phyloP scores from a whole-genome alignment of 192 early-diverging fungal genomes.

The Jimgerdemannia flammicorona region DNA sequence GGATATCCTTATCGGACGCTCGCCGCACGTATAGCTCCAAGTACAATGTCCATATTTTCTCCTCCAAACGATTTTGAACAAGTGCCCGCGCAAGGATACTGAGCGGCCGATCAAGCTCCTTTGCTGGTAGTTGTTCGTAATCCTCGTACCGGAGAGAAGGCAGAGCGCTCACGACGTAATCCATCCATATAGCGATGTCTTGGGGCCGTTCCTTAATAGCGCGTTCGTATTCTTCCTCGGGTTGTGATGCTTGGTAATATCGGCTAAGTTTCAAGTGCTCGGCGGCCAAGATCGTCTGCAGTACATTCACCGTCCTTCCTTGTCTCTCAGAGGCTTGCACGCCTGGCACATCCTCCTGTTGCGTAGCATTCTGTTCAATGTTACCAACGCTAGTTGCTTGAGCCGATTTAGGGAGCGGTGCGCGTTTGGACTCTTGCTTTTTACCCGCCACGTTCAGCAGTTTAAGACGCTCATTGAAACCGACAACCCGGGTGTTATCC shows the following conservation, averaged over 20 bases:
- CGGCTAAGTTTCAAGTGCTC: neutral
- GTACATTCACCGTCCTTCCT: neutral
- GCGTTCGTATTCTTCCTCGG: neutral
- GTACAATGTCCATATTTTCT: neutral
- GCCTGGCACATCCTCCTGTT: neutral
- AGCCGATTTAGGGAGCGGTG: neutral
- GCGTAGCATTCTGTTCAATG: neutral
- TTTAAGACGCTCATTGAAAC: neutral
- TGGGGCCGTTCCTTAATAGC: neutral
- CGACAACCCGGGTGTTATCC: neutral
- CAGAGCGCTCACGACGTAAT: neutral
- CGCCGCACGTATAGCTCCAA: neutral
- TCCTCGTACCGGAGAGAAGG: neutral
- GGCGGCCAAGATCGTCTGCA: neutral
- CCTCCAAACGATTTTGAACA: neutral
- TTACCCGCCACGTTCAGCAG: neutral
- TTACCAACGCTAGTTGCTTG: neutral
- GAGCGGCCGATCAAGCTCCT: neutral
- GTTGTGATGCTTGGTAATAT: neutral
- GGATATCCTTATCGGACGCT: neutral
- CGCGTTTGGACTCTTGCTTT: neutral
- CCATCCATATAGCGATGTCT: neutral
- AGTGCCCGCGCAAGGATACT: neutral
- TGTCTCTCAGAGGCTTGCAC: neutral
- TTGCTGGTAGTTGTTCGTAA: neutral